phyloP scores from a whole-genome alignment of 2,329 filamentous ascomycete genomes.

The Cordyceps javanica region DNA sequence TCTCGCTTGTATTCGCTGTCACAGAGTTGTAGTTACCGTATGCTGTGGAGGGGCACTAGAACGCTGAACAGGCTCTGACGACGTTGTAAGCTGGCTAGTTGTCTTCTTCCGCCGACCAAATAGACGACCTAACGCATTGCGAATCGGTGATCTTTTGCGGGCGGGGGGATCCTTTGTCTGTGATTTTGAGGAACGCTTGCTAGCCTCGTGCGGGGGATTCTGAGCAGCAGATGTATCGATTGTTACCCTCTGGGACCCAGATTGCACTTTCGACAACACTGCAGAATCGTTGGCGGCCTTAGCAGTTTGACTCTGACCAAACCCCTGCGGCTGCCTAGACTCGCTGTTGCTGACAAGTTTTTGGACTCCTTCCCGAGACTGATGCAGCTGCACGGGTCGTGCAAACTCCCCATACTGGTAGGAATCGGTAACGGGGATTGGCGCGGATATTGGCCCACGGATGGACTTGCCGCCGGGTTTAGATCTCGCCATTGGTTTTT shows the following conservation, averaged over 20 bases:
- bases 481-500: not conserved
- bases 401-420: constrained; percentile 51
- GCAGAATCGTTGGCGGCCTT: not conserved
- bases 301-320: not conserved
- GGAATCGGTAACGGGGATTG: constrained; percentile 48
- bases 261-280: not conserved
- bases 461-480: constrained; percentile 34
- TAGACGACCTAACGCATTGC: constrained; percentile 48
- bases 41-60: constrained; percentile 1
- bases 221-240: not conserved
- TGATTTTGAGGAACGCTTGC: constrained; percentile 35
- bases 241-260: not conserved
- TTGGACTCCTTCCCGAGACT: not conserved
- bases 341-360: not conserved
- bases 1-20: not conserved
- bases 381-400: constrained; percentile 22
- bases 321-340: not conserved
- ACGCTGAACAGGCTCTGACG: not conserved
- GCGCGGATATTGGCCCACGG: constrained; percentile 55
- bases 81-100: constrained; percentile 20
- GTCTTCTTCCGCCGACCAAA: constrained; percentile 53
- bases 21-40: constrained; percentile 14
- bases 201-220: constrained; percentile 20
- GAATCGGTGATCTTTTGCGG: constrained; percentile 53
- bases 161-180: constrained; percentile 29